Percentiles rank a stretch among this genome's conserved stretches.
Evolutionary conservation across 2,329 filamentous ascomycete species (phyloP).

Genomic region (Curvularia sp.): DNA sequence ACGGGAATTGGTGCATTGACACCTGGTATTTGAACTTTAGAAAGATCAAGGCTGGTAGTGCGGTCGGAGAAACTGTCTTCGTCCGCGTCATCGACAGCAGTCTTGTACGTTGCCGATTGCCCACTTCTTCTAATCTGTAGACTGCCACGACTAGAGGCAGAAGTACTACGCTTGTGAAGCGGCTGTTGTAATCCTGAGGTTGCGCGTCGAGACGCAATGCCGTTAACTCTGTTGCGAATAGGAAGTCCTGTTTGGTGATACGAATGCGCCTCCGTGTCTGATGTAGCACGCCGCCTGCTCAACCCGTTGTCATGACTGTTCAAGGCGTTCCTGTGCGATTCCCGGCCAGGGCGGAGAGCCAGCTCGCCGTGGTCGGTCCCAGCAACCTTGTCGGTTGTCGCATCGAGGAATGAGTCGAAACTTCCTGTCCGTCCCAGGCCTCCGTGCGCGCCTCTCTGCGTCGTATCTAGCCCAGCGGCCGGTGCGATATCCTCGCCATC

Average conservation of each 20-base stretch:
- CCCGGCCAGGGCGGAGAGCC: constrained; percentile 28
- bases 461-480: constrained; percentile 41
- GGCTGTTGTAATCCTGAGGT: constrained; percentile 30
- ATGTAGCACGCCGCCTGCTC: constrained; percentile 32
- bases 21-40: constrained; percentile 43
- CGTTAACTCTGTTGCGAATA: constrained; percentile 36
- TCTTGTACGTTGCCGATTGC: constrained; percentile 18
- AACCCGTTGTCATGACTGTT: constrained; percentile 15
- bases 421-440: constrained; percentile 54
- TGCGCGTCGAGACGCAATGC: constrained; percentile 23
- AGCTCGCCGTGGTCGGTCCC: constrained; percentile 41
- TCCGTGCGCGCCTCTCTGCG: constrained; percentile 34
- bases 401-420: constrained; percentile 67
- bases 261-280: constrained; percentile 36
- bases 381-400: constrained; percentile 60
- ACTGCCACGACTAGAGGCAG: constrained; percentile 48
- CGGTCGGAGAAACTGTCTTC: constrained; percentile 43
- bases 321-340: constrained; percentile 19
- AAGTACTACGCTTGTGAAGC: constrained; percentile 37
- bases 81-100: constrained; percentile 32
- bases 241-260: constrained; percentile 35
- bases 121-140: constrained; percentile 39
- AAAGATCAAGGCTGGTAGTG: constrained; percentile 39
- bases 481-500: constrained; percentile 47
- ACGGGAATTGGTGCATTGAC: constrained; percentile 47